A percentile compares a stretch with the other conserved stretches of the same genome.
phyloP scores from a whole-genome alignment of 23 red algal species.

The Gracilariopsis chorda region DNA sequence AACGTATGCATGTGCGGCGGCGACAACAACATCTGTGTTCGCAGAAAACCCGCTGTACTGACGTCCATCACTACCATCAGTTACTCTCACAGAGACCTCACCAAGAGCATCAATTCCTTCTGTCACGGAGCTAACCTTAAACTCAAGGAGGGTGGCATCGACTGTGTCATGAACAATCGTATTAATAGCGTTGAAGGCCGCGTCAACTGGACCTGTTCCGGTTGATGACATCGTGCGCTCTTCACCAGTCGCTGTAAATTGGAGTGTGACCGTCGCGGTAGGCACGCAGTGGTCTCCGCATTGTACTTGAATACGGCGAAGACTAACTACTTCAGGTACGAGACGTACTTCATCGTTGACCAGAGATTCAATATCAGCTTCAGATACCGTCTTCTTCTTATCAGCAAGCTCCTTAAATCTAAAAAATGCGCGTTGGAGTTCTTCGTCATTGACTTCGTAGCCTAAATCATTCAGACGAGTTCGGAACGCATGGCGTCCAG shows the following conservation, averaged over 20 bases:
- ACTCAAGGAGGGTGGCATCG: conserved; percentile 78
- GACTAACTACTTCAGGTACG: conserved; percentile 46
- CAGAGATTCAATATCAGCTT: conserved; percentile 85
- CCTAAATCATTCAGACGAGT: conserved; percentile 79
- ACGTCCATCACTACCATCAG: conserved; percentile 59
- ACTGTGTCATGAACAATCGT: conserved; percentile 59
- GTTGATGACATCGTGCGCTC: conserved; percentile 66
- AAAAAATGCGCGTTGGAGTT: conserved; percentile 91
- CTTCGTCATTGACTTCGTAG: conserved; percentile 88
- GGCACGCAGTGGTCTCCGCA: conserved; percentile 82
- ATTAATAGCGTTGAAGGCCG: conserved; percentile 92
- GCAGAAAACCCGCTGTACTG: conserved; percentile 76
- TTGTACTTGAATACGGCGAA: conserved; percentile 90
- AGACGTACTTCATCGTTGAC: conserved; percentile 88
- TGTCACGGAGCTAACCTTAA: conserved; percentile 80
- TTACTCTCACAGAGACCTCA: conserved; percentile 88
- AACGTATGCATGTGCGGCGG: conserved; percentile 86
- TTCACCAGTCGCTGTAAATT: conserved; percentile 34
- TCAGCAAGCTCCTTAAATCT: conserved; percentile 98
- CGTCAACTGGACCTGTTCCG: conserved; percentile 95
- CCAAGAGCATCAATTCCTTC: conserved; percentile 97
- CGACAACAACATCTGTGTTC: conserved; percentile 94
- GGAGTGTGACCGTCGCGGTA: conserved; percentile 79
- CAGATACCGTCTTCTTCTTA: conserved; percentile 89
- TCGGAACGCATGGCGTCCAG: conserved; percentile 90